phyloP scores from a whole-genome alignment of 2,329 filamentous ascomycete genomes.

The Botryosphaeria agaves region DNA sequence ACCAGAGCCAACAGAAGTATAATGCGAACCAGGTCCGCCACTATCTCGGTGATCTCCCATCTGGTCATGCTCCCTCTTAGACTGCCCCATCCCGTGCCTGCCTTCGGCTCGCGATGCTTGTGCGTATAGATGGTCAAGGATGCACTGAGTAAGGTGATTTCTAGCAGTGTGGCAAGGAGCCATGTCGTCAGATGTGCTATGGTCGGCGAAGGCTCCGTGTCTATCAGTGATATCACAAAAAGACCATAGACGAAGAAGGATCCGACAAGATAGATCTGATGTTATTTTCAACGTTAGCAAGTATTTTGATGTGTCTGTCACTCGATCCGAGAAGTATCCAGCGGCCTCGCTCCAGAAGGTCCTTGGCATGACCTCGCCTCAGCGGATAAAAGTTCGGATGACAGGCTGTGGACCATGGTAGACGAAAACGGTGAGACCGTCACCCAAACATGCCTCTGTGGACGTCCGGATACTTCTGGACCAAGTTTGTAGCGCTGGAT shows the following conservation, averaged over 20 bases:
- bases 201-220: constrained; percentile 67
- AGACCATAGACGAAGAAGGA: constrained; percentile 79
- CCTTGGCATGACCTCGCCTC: too few species aligned
- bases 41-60: constrained; percentile 50
- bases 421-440: too few species aligned
- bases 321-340: too few species aligned
- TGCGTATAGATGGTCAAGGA: constrained; percentile 52
- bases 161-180: constrained; percentile 53
- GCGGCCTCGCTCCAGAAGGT: too few species aligned
- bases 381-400: too few species aligned
- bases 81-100: constrained; percentile 25
- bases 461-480: too few species aligned
- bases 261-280: constrained; percentile 70
- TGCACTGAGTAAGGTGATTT: constrained; percentile 52
- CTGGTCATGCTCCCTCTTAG: constrained; percentile 24
- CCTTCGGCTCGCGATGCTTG: constrained; percentile 45
- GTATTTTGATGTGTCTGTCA: too few species aligned
- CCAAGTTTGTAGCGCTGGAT: constrained; percentile 3
- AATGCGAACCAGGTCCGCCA: constrained; percentile 50
- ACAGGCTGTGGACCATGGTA: too few species aligned
- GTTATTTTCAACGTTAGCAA: too few species aligned
- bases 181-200: constrained; percentile 67
- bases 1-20: constrained; percentile 43
- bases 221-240: constrained; percentile 70
- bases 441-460: too few species aligned